A percentile compares a stretch with the other conserved stretches of the same genome.
These are phyloP conservation scores for Pseudocercospora vitis DNA, from an alignment of 2,329 filamentous ascomycete species.

Conservation along the genomic window DNA sequence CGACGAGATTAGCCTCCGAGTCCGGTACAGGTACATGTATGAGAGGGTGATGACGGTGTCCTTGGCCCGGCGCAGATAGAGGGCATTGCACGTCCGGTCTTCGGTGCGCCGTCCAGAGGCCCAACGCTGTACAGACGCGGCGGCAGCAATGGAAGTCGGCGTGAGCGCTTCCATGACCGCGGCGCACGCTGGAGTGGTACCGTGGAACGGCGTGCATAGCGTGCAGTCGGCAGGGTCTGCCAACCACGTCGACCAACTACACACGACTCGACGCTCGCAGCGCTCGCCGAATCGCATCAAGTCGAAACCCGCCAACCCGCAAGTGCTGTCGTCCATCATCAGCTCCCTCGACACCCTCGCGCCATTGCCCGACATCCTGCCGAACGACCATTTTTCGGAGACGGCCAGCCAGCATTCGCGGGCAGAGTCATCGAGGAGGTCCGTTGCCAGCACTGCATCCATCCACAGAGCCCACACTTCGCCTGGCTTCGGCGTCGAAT, in stretches of 20 bases:
- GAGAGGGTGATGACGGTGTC: not conserved
- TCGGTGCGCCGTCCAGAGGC: not conserved
- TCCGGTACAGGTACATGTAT: constrained; percentile 3
- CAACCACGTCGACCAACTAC: constrained; percentile 4
- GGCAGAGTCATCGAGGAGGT: constrained; percentile 26
- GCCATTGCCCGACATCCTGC: constrained; percentile 24
- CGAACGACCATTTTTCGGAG: constrained; percentile 26
- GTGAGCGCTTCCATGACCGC: not conserved
- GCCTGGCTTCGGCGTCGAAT: constrained; percentile 66
- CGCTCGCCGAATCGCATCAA: constrained; percentile 35
- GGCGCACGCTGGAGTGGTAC: not conserved
- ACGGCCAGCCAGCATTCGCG: constrained; percentile 25
- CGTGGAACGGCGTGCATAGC: not conserved
- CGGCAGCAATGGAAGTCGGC: not conserved
- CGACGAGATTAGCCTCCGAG: constrained; percentile 1
- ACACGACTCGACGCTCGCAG: constrained; percentile 4
- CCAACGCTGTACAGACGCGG: not conserved
- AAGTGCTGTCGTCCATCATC: constrained; percentile 67
- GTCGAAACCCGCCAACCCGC: constrained; percentile 57
- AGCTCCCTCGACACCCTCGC: constrained; percentile 53
- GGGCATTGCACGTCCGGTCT: not conserved
- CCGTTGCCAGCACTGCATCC: constrained; percentile 28
- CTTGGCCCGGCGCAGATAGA: not conserved
- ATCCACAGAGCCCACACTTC: constrained; percentile 21
- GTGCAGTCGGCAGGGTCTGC: not conserved